A percentile compares a stretch with the other conserved stretches of the same genome.
phyloP scores from a whole-genome alignment of 805 yeast genomes.

The Wilhelminamyces savonicus region DNA sequence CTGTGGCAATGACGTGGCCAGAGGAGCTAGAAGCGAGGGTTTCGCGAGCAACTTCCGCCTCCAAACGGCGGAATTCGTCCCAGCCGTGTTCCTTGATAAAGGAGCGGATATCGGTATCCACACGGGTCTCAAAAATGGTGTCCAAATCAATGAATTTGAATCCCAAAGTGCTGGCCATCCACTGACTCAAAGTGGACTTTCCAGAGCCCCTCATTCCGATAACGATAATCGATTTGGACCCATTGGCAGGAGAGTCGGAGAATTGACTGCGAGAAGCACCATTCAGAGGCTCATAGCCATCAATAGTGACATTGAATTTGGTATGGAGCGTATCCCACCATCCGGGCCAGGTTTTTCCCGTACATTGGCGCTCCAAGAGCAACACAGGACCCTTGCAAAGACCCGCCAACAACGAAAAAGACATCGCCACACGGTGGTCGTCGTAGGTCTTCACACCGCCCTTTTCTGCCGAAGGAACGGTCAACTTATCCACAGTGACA shows the following conservation, averaged over 20 bases:
- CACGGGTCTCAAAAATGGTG: constrained; percentile 52
- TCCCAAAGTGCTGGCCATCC: constrained; percentile 68
- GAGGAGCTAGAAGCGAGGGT: constrained; percentile 31
- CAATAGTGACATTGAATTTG: constrained; percentile 54
- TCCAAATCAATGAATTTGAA: constrained; percentile 75
- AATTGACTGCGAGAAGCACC: no score
- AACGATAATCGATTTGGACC: constrained; percentile 57
- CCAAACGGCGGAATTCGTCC: constrained; percentile 77
- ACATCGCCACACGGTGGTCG: constrained; percentile 98
- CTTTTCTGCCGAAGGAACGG: constrained; percentile 43
- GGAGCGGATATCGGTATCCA: constrained; percentile 48
- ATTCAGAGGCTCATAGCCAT: constrained; percentile 63
- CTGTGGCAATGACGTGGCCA: constrained; percentile 79
- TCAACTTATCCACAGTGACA: constrained; percentile 42
- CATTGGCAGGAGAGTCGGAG: constrained; percentile 22
- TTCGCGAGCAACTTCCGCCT: constrained; percentile 49
- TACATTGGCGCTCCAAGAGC: constrained; percentile 83
- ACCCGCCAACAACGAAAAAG: constrained; percentile 84
- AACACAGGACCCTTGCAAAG: constrained; percentile 56
- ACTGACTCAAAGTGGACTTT: constrained; percentile 75
- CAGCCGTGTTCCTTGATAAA: constrained; percentile 67
- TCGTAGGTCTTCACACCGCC: constrained; percentile 77
- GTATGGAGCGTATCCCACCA: constrained; percentile 96
- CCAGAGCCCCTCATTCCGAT: constrained; percentile 99
- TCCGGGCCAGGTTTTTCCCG: constrained; percentile 99